These are phyloP conservation scores for Coffea humblotiana DNA, from an alignment of 305 asterid species.

Conservation along the genomic window DNA sequence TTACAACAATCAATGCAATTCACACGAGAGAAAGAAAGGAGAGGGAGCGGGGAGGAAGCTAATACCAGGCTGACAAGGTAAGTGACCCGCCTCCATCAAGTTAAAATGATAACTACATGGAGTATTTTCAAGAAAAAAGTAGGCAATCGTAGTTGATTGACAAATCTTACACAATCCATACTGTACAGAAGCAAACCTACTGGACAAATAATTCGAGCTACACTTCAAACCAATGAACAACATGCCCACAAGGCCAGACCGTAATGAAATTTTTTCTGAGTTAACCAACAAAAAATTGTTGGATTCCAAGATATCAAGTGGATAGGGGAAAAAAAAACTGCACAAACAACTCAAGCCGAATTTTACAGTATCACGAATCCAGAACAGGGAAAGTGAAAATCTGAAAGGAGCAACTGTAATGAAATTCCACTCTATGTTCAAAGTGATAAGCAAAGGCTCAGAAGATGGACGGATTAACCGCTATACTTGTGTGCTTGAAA, in stretches of 20 bases:
- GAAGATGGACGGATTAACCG: conserved; percentile 19
- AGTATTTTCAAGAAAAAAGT: neutral
- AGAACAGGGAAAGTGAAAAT: conserved; percentile 28
- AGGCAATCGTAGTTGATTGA: conserved; percentile 23
- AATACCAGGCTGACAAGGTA: neutral
- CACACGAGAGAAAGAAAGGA: no score
- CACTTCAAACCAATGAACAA: conserved; percentile 33
- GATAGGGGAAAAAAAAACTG: conserved; percentile 31
- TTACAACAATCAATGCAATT: no score
- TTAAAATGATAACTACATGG: neutral
- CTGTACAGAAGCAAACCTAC: conserved; percentile 48
- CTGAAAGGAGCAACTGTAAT: conserved; percentile 19
- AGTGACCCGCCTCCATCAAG: neutral
- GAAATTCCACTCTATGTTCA: conserved; percentile 29
- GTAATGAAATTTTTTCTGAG: conserved; percentile 21
- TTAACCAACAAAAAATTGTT: conserved; percentile 28
- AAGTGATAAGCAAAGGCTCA: conserved; percentile 27
- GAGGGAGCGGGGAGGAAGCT: no score
- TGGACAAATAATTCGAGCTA: conserved; percentile 31
- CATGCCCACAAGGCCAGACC: conserved; percentile 13
- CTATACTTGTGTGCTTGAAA: conserved; percentile 46
- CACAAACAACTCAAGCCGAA: conserved; percentile 39
- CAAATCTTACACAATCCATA: conserved; percentile 32
- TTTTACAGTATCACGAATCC: conserved; percentile 32
- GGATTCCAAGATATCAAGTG: conserved; percentile 35